Conservation (phyloP, 345 rosid genomes). For the Eucalyptus globulus region DNA sequence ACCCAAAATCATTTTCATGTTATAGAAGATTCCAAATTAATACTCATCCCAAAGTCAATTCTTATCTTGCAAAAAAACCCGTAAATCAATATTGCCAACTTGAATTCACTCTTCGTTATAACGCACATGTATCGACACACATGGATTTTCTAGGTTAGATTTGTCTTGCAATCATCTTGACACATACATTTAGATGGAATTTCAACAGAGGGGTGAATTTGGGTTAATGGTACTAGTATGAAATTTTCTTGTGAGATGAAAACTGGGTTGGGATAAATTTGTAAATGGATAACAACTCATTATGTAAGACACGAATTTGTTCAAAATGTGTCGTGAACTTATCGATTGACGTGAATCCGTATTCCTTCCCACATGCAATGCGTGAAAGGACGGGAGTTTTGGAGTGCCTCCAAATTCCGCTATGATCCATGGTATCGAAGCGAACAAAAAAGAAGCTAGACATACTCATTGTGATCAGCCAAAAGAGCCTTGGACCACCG, state of each 20-base stretch:
- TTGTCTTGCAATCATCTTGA: not conserved
- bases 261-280: too few species aligned
- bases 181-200: not conserved
- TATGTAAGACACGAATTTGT: not conserved
- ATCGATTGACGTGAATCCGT: not conserved
- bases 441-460: not conserved
- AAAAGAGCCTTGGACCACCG: not conserved
- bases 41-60: not conserved
- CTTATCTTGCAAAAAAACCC: not conserved
- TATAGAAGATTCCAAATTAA: too few species aligned
- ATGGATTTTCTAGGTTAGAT: not conserved
- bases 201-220: not conserved
- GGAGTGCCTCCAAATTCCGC: not conserved
- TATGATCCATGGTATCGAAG: not conserved
- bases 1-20: too few species aligned
- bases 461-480: not conserved
- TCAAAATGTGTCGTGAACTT: not conserved
- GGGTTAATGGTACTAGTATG: too few species aligned
- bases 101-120: not conserved
- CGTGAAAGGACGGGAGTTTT: not conserved
- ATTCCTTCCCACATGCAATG: not conserved
- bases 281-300: not conserved
- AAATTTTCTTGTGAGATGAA: not conserved
- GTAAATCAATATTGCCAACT: too few species aligned
- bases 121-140: accelerated